These are phyloP conservation scores for Triticum aestivum DNA, from an alignment of 176 grass and related monocot genomes.

Conservation along the genomic window DNA sequence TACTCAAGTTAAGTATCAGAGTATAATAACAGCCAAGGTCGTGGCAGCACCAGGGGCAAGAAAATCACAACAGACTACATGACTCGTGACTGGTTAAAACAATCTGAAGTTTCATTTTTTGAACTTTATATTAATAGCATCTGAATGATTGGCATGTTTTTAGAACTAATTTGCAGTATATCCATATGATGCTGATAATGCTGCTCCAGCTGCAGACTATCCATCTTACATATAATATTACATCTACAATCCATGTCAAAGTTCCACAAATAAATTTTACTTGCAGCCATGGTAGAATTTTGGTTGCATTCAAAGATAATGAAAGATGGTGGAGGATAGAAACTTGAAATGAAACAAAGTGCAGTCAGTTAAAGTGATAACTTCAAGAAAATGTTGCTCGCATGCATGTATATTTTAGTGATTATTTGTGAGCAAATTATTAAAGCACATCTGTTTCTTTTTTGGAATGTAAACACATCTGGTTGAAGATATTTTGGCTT, in stretches of 20 bases:
- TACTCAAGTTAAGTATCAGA: not conserved
- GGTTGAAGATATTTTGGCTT: conserved; percentile 10
- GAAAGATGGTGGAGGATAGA: not conserved
- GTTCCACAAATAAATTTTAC: not conserved
- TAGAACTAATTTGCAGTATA: not conserved
- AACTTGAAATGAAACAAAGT: not conserved
- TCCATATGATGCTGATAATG: not conserved
- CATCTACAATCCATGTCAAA: not conserved
- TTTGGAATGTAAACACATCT: not conserved
- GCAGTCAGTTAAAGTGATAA: not conserved
- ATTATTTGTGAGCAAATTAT: not conserved
- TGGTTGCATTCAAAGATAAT: not conserved
- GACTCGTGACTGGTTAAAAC: not conserved
- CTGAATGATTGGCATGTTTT: not conserved
- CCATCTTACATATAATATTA: not conserved
- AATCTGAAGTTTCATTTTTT: conserved; percentile 3
- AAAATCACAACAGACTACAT: not conserved
- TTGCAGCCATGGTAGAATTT: not conserved
- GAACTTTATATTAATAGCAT: not conserved
- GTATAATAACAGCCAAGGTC: not conserved
- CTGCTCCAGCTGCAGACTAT: not conserved
- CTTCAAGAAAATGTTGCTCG: not conserved
- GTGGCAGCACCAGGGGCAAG: not conserved
- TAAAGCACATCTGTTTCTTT: not conserved
- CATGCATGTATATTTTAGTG: not conserved